These are phyloP conservation scores for Salinomyces thailandicus DNA, from an alignment of 2,329 filamentous ascomycete genomes.

Conservation along the genomic window DNA sequence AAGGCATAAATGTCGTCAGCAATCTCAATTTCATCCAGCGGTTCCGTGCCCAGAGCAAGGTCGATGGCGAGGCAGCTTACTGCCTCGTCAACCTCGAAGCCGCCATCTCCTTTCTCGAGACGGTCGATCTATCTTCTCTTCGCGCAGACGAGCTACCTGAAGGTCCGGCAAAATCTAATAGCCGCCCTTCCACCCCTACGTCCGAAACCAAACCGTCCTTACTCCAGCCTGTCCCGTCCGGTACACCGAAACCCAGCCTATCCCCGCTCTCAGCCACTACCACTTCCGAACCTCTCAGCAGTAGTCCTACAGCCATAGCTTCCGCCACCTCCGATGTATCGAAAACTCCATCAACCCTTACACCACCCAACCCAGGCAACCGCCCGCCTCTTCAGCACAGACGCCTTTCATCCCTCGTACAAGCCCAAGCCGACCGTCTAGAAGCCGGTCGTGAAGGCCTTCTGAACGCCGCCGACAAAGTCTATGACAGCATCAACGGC, in stretches of 20 bases:
- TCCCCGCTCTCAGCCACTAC: constrained; percentile 20
- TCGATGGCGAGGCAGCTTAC: constrained; percentile 91
- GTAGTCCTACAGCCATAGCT: constrained; percentile 1
- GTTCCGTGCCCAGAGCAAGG: constrained; percentile 74
- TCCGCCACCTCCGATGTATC: constrained; percentile 11
- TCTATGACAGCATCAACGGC: constrained; percentile 82
- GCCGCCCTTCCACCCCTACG: constrained; percentile 36
- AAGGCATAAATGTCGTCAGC: constrained; percentile 80
- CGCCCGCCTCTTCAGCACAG: constrained; percentile 52
- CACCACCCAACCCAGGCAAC: constrained; percentile 23
- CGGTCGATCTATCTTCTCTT: constrained; percentile 83
- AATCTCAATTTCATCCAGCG: constrained; percentile 90
- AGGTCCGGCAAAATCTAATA: constrained; percentile 48
- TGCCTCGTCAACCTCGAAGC: constrained; percentile 94
- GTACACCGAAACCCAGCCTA: constrained; percentile 26
- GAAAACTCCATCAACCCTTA: constrained; percentile 24
- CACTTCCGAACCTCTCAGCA: constrained; percentile 5
- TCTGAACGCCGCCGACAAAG: constrained; percentile 79
- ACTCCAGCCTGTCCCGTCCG: constrained; percentile 19
- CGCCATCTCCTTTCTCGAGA: constrained; percentile 86
- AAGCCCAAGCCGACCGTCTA: constrained; percentile 70
- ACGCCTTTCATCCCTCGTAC: constrained; percentile 74
- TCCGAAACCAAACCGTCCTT: constrained; percentile 30
- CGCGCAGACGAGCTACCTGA: constrained; percentile 65
- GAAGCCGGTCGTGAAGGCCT: constrained; percentile 60